These are phyloP conservation scores for Talaromyces sp. DNA, from an alignment of 2,329 filamentous ascomycete species.

Conservation along the genomic window DNA sequence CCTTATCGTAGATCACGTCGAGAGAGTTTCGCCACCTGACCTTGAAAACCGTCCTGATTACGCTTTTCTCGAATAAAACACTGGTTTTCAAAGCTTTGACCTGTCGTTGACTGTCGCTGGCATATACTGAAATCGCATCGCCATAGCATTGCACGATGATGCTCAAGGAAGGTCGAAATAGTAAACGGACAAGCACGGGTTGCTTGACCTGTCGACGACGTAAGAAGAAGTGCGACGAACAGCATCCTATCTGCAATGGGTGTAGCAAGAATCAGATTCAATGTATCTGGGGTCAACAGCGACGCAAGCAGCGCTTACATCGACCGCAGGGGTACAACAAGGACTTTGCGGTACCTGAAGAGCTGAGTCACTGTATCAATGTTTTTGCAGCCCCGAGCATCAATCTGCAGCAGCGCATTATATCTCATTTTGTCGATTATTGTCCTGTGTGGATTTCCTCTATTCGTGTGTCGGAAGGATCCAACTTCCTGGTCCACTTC, in stretches of 20 bases:
- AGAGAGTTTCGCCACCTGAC: too few species aligned
- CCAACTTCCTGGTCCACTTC: not conserved
- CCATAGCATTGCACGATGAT: not conserved
- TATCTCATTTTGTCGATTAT: not conserved
- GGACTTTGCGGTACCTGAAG: not conserved
- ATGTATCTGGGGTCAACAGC: not conserved
- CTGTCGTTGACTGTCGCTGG: too few species aligned
- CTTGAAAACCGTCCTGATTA: too few species aligned
- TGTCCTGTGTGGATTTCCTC: not conserved
- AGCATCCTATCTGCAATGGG: not conserved
- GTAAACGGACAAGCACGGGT: not conserved
- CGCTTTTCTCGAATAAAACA: too few species aligned
- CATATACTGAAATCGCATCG: too few species aligned
- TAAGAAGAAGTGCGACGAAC: not conserved
- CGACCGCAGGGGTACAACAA: not conserved
- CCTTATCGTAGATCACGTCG: too few species aligned
- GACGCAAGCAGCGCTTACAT: not conserved
- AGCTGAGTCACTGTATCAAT: not conserved
- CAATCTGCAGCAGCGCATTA: not conserved
- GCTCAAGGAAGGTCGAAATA: not conserved
- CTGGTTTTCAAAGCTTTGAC: too few species aligned
- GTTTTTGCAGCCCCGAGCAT: not conserved
- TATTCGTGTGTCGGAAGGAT: not conserved
- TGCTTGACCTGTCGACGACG: not conserved
- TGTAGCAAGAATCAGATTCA: not conserved